phyloP scores from a whole-genome alignment of 306 rosid genomes.

The Biancaea sappan region DNA sequence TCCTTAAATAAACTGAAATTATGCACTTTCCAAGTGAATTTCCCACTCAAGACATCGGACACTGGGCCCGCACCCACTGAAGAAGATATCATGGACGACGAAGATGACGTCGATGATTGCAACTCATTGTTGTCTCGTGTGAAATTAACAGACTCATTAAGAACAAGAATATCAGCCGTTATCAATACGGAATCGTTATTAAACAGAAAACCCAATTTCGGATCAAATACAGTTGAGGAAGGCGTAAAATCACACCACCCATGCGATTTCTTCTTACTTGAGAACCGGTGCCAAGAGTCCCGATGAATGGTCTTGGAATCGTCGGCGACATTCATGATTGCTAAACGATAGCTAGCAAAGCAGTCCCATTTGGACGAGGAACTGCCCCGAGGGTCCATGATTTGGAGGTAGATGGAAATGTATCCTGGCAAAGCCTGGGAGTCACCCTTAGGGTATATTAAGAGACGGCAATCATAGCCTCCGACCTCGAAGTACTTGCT shows the following conservation, averaged over 20 bases:
- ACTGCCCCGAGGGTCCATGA: slow-evolving; percentile 99
- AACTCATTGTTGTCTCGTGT: slow-evolving; percentile 82
- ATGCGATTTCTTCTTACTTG: slow-evolving; percentile 93
- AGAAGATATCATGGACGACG: slow-evolving; percentile 43
- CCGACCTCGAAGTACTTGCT: slow-evolving; percentile 99
- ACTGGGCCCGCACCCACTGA: slow-evolving; percentile 70
- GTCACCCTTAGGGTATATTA: slow-evolving; percentile 96
- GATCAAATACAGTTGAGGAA: slow-evolving; percentile 84
- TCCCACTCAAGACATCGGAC: slow-evolving; percentile 82
- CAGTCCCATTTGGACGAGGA: slow-evolving; percentile 99
- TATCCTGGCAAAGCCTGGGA: slow-evolving; percentile 93
- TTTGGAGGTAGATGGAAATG: slow-evolving; percentile 94
- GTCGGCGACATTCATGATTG: slow-evolving; percentile 75
- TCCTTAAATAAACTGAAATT: slow-evolving; percentile 88
- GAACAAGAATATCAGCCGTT: slow-evolving; percentile 87
- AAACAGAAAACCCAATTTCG: slow-evolving; percentile 75
- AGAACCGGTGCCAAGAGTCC: slow-evolving; percentile 98
- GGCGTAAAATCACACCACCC: slow-evolving; percentile 99
- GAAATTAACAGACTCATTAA: slow-evolving; percentile 87
- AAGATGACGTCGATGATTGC: slow-evolving; percentile 53
- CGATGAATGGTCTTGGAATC: slow-evolving; percentile 92
- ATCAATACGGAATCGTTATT: slow-evolving; percentile 80
- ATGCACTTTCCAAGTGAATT: slow-evolving; percentile 97
- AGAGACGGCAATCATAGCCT: slow-evolving; percentile 93
- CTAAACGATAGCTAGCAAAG: slow-evolving; percentile 91